Conservation (phyloP, 805 yeast genomes). For the Saturnispora silvae region DNA sequence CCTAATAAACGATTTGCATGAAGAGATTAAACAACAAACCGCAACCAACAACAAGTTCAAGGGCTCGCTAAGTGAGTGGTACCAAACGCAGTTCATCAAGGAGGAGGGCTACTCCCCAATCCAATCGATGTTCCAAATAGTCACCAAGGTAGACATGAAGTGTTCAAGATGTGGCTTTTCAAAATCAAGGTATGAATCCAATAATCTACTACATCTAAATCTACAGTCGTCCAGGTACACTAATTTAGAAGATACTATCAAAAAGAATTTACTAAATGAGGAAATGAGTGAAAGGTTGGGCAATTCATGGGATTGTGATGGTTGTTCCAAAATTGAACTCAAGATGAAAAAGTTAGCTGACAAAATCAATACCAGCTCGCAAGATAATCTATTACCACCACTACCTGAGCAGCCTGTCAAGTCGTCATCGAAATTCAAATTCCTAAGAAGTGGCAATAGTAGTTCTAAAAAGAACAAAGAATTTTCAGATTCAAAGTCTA, state of each 20-base stretch:
- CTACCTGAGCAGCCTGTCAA: too few relatives aligned
- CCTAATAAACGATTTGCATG: conserved; percentile 56
- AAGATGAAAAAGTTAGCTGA: conserved; percentile 11
- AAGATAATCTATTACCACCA: too few relatives aligned
- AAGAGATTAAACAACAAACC: conserved; percentile 34
- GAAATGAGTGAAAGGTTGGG: conserved; percentile 48
- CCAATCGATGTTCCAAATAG: conserved; percentile 61
- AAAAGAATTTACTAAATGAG: conserved; percentile 53
- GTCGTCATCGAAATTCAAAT: too few relatives aligned
- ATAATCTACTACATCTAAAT: conserved; percentile 24
- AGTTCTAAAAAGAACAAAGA: conserved; percentile 14
- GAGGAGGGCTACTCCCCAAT: conserved; percentile 60
- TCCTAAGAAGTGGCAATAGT: too few relatives aligned
- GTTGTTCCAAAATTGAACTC: conserved; percentile 34
- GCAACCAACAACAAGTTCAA: conserved; percentile 14
- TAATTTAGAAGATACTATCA: conserved; percentile 49
- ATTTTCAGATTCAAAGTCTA: conserved; percentile 9
- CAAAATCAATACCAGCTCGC: too few relatives aligned
- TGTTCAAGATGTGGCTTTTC: conserved; percentile 58
- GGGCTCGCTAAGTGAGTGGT: conserved; percentile 44
- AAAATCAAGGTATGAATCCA: conserved; percentile 40
- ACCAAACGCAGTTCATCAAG: conserved; percentile 34
- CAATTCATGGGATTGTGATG: conserved; percentile 80
- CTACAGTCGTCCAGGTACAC: conserved; percentile 15
- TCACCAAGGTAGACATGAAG: conserved; percentile 49